phyloP scores from a whole-genome alignment of 352 stramenopile genomes.

The Globisporangium echinulatum region DNA sequence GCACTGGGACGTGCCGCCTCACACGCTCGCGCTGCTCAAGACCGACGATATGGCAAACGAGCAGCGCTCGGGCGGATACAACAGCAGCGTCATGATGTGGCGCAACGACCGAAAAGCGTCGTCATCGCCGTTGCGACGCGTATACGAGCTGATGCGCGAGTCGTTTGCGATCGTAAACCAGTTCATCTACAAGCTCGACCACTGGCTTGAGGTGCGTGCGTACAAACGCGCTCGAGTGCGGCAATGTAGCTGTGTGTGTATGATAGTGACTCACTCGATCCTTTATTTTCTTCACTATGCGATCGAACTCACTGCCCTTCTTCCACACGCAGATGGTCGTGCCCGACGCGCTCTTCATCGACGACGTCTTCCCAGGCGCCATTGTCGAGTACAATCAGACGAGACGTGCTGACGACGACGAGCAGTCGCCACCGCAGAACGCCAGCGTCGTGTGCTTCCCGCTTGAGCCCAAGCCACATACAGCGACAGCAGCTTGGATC shows the following conservation, averaged over 20 bases:
- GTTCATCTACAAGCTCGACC: slow-evolving; percentile 85
- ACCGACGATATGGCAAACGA: slow-evolving; percentile 75
- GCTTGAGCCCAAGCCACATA: slow-evolving; percentile 70
- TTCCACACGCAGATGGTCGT: slow-evolving; percentile 30
- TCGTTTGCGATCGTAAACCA: slow-evolving; percentile 30
- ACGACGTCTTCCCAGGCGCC: slow-evolving; percentile 34
- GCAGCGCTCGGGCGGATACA: slow-evolving; percentile 46
- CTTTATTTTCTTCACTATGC: background rate
- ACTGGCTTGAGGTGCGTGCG: slow-evolving; percentile 64
- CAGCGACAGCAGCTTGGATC: slow-evolving; percentile 40
- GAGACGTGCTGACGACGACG: slow-evolving; percentile 20
- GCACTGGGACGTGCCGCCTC: slow-evolving; percentile 8
- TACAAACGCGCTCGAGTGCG: too few species aligned
- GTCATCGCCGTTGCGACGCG: slow-evolving; percentile 7
- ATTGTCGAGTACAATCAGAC: slow-evolving; percentile 61
- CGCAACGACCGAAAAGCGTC: slow-evolving; percentile 5
- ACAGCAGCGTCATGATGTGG: slow-evolving; percentile 77
- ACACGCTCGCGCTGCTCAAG: slow-evolving; percentile 26
- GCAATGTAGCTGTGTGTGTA: too few species aligned
- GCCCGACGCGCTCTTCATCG: slow-evolving; percentile 23
- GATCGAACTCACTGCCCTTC: background rate
- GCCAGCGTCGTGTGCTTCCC: slow-evolving; percentile 77
- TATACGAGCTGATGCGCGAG: slow-evolving; percentile 34
- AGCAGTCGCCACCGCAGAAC: slow-evolving; percentile 14
- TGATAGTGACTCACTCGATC: background rate